phyloP scores from a whole-genome alignment of 176 grass and related monocot species.

The Rhipidocladum racemiflorum region DNA sequence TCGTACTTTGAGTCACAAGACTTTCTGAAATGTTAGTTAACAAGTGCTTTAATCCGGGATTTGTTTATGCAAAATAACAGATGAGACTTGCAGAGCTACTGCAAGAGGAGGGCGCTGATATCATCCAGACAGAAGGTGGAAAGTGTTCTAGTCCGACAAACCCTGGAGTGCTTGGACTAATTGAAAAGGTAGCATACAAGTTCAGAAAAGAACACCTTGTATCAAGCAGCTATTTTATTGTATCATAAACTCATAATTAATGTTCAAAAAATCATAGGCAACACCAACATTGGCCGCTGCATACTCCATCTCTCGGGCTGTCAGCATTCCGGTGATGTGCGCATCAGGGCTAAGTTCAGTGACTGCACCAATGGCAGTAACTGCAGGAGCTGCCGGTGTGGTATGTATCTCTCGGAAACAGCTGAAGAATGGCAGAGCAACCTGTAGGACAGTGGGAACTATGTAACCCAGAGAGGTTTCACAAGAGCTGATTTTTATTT shows the following conservation, averaged over 20 bases:
- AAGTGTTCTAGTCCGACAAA: conserved; percentile 79
- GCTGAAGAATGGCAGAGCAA: not conserved
- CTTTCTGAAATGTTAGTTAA: not conserved
- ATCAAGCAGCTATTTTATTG: not conserved
- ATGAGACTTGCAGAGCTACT: conserved; percentile 80
- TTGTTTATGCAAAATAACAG: conserved; percentile 35
- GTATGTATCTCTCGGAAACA: conserved; percentile 43
- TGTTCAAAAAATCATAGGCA: conserved; percentile 46
- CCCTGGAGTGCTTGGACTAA: conserved; percentile 76
- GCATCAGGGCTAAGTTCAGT: conserved; percentile 87
- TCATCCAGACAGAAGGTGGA: conserved; percentile 93
- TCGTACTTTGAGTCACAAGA: not conserved
- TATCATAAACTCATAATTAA: not conserved
- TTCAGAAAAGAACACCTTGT: not conserved
- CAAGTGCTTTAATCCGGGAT: not conserved
- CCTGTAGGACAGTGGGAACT: not conserved
- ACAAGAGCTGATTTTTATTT: not conserved
- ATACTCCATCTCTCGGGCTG: conserved; percentile 79
- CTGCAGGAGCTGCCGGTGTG: conserved; percentile 84
- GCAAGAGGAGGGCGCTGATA: conserved; percentile 82
- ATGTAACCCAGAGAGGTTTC: not conserved
- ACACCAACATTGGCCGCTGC: conserved; percentile 87
- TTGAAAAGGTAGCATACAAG: conserved; percentile 63
- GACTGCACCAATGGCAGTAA: conserved; percentile 84
- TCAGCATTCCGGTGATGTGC: conserved; percentile 91